Base-by-base conservation (phyloP, 2,329 filamentous ascomycete species). In the Pestalotiopsis sp. region DNA sequence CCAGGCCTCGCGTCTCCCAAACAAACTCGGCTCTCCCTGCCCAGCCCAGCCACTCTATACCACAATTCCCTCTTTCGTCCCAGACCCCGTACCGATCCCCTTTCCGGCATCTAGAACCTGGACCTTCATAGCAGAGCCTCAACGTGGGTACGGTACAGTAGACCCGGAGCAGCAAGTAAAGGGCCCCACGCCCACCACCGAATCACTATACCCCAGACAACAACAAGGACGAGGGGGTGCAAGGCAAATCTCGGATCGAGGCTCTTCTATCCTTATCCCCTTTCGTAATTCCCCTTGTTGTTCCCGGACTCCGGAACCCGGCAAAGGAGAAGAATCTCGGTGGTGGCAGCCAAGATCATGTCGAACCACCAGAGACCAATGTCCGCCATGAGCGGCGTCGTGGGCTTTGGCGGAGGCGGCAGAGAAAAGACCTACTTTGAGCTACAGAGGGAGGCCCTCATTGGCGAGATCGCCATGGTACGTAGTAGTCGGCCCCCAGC, bases 401-500 rank as follows among this genome's bases (percentile, higher is more conserved):
- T 24, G 30, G 59, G 48, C 4, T 24, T 72, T 73, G 38, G 69
- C 70, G 58, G 24, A 39, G n/a, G 73, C 75, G 20, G 69, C 73
- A 24, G 74, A 30, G 84, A 86, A 67, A 89, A 88, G 79, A 82
- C 89, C 0, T 92, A 91, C 73, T 95, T 94, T 74, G 91, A 94
- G 76, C 87, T 91, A 76, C 92, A 95, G 81, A 88, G 92, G 69
- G 91, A 91, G 74, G 83, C 88, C 6, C 83, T 94, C 38, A 84
- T 94, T 4, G 84, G 86, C 60, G 92, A 94, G 72, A 93, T 94
- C 73, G 91, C 90, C 69, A 85, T 90, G 81, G 92, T 93, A 74
- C 60, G 81, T 75, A 20, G 10, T 17, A n/a, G 38, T 58, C 35
- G 39, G 6, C 20, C 13, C 9, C 4, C 20, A 35, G 11, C n/a